Evolutionary conservation across 1,139 yeast species (phyloP).

Genomic region (Pichia norvegensis): DNA sequence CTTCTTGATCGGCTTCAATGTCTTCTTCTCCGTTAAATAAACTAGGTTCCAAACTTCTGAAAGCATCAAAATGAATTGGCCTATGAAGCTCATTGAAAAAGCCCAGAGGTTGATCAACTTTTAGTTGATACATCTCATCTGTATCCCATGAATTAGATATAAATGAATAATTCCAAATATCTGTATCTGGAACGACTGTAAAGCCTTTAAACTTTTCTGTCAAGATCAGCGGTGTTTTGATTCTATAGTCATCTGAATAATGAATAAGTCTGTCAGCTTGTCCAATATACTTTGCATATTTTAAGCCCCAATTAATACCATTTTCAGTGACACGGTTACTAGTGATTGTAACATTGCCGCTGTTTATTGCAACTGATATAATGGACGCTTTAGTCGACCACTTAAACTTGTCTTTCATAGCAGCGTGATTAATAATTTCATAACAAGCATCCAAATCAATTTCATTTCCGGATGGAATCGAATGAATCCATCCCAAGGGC

Average conservation of each 20-base stretch:
- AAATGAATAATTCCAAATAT: slow-evolving; percentile 86
- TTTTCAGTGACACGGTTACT: slow-evolving; percentile 54
- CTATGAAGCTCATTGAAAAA: slow-evolving; percentile 85
- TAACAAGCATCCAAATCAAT: slow-evolving; percentile 45
- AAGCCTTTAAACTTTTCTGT: slow-evolving; percentile 76
- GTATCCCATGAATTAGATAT: slow-evolving; percentile 79
- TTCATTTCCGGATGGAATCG: slow-evolving; percentile 58
- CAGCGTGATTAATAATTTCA: slow-evolving; percentile 61
- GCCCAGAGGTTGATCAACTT: slow-evolving; percentile 70
- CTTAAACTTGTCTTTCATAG: slow-evolving; percentile 31
- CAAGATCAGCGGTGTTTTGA: slow-evolving; percentile 59
- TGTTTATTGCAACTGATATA: slow-evolving; percentile 63
- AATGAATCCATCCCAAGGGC: slow-evolving; percentile 75
- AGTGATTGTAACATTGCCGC: slow-evolving; percentile 77
- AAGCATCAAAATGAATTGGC: slow-evolving; percentile 76
- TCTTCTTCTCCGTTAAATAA: slow-evolving; percentile 28
- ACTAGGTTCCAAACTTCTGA: slow-evolving; percentile 50
- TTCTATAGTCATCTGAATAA: slow-evolving; percentile 45
- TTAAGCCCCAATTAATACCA: slow-evolving; percentile 74
- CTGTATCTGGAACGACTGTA: slow-evolving; percentile 78
- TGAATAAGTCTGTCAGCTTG: slow-evolving; percentile 34
- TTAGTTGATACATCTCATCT: slow-evolving; percentile 52
- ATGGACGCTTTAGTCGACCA: slow-evolving; percentile 43
- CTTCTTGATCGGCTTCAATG: slow-evolving; percentile 66
- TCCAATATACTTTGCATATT: slow-evolving; percentile 47